phyloP scores from a whole-genome alignment of 371 early-diverging fungal genomes.

The Chytridium lagenaria region DNA sequence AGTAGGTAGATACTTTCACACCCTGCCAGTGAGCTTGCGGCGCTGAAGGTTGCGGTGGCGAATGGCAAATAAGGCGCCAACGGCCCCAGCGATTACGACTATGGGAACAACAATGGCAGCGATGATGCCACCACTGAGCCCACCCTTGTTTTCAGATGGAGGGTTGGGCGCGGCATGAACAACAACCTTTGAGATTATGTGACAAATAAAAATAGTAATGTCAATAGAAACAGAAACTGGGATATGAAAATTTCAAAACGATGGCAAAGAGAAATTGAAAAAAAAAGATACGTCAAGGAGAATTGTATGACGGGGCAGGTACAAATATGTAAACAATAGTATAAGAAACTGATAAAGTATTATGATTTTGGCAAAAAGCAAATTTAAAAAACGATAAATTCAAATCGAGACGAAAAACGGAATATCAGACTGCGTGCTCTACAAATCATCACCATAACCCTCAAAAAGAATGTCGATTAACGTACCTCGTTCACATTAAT shows the following conservation, averaged over 20 bases:
- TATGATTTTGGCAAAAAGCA: too few species aligned
- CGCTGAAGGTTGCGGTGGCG: slow-evolving; percentile 7
- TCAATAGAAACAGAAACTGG: not conserved
- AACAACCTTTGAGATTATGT: too few species aligned
- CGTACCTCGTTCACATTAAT: slow-evolving; percentile 11
- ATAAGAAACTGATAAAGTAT: too few species aligned
- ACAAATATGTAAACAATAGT: too few species aligned
- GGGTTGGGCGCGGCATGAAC: not conserved
- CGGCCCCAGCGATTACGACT: not conserved
- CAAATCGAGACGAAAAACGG: too few species aligned
- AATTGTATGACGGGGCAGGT: too few species aligned
- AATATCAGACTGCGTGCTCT: too few species aligned
- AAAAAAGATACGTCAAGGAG: not conserved
- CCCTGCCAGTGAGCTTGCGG: slow-evolving; percentile 1
- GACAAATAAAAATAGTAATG: not conserved
- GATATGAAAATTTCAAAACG: not conserved
- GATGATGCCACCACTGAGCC: not conserved
- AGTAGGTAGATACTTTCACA: too few species aligned
- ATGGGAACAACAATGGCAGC: slow-evolving; percentile 11
- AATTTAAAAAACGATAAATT: too few species aligned
- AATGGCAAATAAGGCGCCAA: not conserved
- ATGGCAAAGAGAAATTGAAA: not conserved
- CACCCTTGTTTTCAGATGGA: not conserved
- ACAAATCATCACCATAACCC: too few species aligned
- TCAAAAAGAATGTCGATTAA: not conserved